Evolutionary conservation across 1,284 basidiomycete species (phyloP).

Genomic region (Leccinum angustisporum): DNA sequence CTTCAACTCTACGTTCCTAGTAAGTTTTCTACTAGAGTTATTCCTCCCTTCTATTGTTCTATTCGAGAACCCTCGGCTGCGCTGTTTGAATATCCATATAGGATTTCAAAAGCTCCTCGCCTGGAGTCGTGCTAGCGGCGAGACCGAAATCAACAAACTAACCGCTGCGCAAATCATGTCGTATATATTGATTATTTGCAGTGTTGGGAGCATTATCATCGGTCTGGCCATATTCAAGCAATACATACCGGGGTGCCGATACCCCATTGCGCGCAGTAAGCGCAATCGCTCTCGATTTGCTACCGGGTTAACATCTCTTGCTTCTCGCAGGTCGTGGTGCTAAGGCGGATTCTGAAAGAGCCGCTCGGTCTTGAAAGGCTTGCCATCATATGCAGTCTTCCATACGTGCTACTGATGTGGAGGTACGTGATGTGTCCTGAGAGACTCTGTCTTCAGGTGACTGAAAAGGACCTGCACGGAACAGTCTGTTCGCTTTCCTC

Average conservation of each 20-base stretch:
- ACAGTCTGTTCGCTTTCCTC: constrained; percentile 28
- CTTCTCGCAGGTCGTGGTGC: constrained; percentile 21
- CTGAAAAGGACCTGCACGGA: constrained; percentile 1
- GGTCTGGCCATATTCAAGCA: constrained; percentile 35
- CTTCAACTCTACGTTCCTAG: too few relatives aligned
- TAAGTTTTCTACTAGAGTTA: too few relatives aligned
- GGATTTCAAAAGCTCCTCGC: constrained; percentile 10
- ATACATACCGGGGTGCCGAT: constrained; percentile 34
- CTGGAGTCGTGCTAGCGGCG: constrained; percentile 5
- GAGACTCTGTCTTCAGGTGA: neutral
- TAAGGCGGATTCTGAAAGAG: constrained; percentile 29
- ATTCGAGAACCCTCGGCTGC: too few relatives aligned
- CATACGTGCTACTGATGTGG: constrained; percentile 34
- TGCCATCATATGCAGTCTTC: constrained; percentile 33
- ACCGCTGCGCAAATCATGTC: constrained; percentile 25
- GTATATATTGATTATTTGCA: constrained; percentile 33
- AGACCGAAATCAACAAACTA: constrained; percentile 9
- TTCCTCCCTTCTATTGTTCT: too few relatives aligned
- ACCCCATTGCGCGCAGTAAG: constrained; percentile 32
- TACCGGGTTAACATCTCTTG: neutral
- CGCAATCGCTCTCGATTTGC: neutral
- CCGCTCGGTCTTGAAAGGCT: constrained; percentile 28
- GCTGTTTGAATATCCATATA: too few relatives aligned
- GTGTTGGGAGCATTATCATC: constrained; percentile 28
- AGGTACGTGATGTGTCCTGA: constrained; percentile 17